Percentiles rank a stretch among this genome's conserved stretches.
These are phyloP conservation scores for Salix dunnii DNA, from an alignment of 345 rosid species.

Conservation along the genomic window DNA sequence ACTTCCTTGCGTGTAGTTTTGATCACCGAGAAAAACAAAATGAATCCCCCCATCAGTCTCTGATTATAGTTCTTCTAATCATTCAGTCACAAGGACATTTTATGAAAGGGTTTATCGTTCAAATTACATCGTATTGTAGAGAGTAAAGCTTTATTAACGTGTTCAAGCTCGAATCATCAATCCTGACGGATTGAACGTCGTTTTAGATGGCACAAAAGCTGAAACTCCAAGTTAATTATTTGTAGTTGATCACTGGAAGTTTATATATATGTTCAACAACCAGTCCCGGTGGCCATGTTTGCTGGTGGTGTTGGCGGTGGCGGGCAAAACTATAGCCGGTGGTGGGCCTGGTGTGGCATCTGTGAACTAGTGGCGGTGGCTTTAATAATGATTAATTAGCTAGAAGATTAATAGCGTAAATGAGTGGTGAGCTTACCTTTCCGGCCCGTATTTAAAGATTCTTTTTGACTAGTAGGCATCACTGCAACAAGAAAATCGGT, in stretches of 20 bases:
- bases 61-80: not conserved
- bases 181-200: too few relatives aligned
- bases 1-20: constrained; percentile 24
- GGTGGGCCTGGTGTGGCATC: constrained; percentile 5
- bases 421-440: not conserved
- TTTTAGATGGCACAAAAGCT: too few relatives aligned
- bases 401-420: not conserved
- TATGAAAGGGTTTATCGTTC: constrained; percentile 1
- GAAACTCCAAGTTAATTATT: too few relatives aligned
- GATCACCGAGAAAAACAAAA: constrained; percentile 33
- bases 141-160: not conserved
- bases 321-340: not conserved
- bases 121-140: not conserved
- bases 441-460: not conserved
- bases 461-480: not conserved
- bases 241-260: too few relatives aligned
- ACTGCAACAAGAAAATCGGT: not conserved
- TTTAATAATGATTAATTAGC: not conserved
- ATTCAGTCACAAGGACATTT: constrained; percentile 13
- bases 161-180: not conserved
- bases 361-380: constrained; percentile 9
- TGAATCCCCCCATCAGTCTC: not conserved
- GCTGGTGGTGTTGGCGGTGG: not conserved
- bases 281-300: not conserved
- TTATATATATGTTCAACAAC: too few relatives aligned